phyloP scores from a whole-genome alignment of 129 eudicot genomes.

The Lonicera japonica region DNA sequence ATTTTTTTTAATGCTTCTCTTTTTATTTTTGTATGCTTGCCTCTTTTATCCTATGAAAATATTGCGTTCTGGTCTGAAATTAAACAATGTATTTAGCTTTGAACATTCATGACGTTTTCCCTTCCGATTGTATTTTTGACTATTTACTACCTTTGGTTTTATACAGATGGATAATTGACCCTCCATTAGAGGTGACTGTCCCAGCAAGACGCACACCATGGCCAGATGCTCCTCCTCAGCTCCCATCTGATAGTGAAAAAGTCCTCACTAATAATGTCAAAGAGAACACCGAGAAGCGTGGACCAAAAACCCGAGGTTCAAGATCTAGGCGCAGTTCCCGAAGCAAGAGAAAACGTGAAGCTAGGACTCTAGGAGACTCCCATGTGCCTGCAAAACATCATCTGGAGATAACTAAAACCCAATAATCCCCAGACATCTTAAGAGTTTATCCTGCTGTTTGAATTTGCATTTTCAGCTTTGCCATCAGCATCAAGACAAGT shows the following conservation, averaged over 20 bases:
- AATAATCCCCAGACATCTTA: not conserved
- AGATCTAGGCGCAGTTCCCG: constrained; percentile 58
- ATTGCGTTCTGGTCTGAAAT: too few relatives aligned
- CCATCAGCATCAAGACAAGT: not conserved
- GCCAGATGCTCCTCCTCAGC: constrained; percentile 86
- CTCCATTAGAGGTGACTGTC: constrained; percentile 81
- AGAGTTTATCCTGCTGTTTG: constrained; percentile 16
- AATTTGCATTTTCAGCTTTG: constrained; percentile 13
- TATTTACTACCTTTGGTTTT: not conserved
- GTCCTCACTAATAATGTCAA: constrained; percentile 14
- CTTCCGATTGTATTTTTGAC: too few relatives aligned
- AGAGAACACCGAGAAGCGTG: constrained; percentile 53
- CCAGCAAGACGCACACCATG: constrained; percentile 94
- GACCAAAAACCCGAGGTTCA: constrained; percentile 51
- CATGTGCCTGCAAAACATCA: constrained; percentile 33
- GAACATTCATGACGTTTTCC: too few relatives aligned
- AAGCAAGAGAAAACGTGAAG: constrained; percentile 60
- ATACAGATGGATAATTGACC: constrained; percentile 87
- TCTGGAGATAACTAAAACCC: constrained; percentile 27
- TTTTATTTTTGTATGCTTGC: too few relatives aligned
- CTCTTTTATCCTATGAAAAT: too few relatives aligned
- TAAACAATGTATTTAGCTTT: too few relatives aligned
- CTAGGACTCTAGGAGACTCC: constrained; percentile 44
- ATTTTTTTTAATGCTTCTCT: too few relatives aligned
- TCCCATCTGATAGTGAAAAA: constrained; percentile 42